Base-by-base conservation (phyloP, 805 yeast genomes). In the Pichia eremophila region DNA sequence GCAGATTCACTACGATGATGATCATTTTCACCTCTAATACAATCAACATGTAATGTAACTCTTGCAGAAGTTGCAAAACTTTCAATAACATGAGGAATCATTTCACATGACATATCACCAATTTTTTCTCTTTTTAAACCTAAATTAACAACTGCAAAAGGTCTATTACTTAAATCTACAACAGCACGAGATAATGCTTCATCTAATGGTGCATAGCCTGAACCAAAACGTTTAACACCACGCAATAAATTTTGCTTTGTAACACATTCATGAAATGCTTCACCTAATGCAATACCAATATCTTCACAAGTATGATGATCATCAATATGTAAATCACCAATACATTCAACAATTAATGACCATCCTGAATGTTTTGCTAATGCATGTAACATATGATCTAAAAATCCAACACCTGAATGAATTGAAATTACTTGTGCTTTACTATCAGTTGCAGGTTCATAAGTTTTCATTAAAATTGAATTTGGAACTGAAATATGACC, bases 221-320 rank as follows among this genome's bases (percentile, higher is more conserved):
- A 61, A 15, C 99, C 99, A 61, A 91, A 93, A 57, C 99, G 76
- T 65, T 87, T 86, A 49, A 91, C 89, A 46, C 99, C 99, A 56
- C 78, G 77, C 19, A 91, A 84, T 31, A 81, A 85, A 22, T 97
- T 98, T 28, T 48, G 50, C 11, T 45, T 40, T 29, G 50, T 48
- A 51, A 93, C 67, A 1, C 98, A 98, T 57, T 83, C 69, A 59
- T 88, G 85, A 71, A 93, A 89, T 9, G 96, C 93, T 58, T 72
- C 71, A 9, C 99, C 99, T 34, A 93, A 69, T 1, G 96, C 89
- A 56, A 93, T 87, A 41, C 91, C 97, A 53, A 88, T 87, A 67
- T 93, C 99, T 66, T 93, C 99, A 5, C 96, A 84, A 1, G 95
- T 81, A 67, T 93, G 99, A 65, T 93, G 99, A 67, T 93, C 99